Evolutionary conservation across 805 yeast genomes (phyloP).

Genomic region (Cyberlindnera xylosilytica): DNA sequence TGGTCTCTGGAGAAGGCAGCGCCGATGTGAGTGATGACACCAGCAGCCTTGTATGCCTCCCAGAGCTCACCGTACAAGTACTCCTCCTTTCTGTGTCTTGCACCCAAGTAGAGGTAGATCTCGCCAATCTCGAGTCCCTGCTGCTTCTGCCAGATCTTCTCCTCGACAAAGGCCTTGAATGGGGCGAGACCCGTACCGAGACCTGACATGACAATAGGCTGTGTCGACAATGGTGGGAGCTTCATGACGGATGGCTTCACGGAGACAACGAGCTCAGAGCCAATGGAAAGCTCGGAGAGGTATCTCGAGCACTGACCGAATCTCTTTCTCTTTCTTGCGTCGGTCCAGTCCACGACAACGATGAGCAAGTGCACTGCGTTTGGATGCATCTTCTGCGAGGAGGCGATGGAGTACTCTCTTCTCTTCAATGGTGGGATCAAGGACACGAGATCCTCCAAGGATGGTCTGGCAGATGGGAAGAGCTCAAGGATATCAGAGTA

Average conservation of each 20-base stretch:
- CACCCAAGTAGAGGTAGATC: constrained; percentile 82
- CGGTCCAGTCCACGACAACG: constrained; percentile 96
- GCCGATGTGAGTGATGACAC: constrained; percentile 88
- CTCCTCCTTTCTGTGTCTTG: constrained; percentile 94
- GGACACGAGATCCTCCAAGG: constrained; percentile 62
- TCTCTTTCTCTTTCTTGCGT: constrained; percentile 78
- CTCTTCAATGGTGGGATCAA: constrained; percentile 86
- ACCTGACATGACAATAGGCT: constrained; percentile 95
- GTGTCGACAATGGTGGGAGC: constrained; percentile 79
- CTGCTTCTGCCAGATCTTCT: constrained; percentile 86
- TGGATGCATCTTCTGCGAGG: constrained; percentile 90
- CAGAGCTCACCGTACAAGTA: constrained; percentile 94
- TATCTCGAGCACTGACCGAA: constrained; percentile 94
- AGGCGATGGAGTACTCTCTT: constrained; percentile 96
- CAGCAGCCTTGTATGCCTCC: constrained; percentile 95
- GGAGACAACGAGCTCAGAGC: constrained; percentile 85
- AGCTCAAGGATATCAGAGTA: constrained; percentile 79
- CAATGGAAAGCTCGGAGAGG: constrained; percentile 73
- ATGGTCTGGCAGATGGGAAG: constrained; percentile 80
- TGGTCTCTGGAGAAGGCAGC: constrained; percentile 99
- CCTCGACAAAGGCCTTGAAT: constrained; percentile 95
- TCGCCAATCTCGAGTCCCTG: constrained; percentile 91
- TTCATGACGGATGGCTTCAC: constrained; percentile 98
- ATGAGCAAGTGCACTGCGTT: constrained; percentile 87
- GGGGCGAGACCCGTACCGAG: constrained; percentile 98